Base-by-base conservation (phyloP, 2,329 filamentous ascomycete genomes). In the Akanthomyces lecanii region DNA sequence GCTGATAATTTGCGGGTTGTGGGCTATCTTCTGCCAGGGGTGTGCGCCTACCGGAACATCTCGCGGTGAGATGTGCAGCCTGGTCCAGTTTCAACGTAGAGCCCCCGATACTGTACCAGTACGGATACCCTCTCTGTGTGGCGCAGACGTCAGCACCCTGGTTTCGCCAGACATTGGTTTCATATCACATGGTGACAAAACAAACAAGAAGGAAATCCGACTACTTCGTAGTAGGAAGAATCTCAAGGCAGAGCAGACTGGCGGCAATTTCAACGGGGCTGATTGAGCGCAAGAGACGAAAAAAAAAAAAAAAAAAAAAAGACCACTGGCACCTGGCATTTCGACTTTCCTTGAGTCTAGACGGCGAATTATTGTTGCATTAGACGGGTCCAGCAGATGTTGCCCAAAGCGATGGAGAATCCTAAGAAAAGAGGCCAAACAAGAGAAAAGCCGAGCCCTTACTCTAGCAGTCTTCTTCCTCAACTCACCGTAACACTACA, bases 141-240 rank as follows among this genome's bases (percentile, higher is more conserved):
- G 56, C 56, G 56, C 45, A 40, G 56, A 12, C 45, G 44, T 38
- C n/a, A 28, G 12, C 45, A 30, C 44, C 23, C 40, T 33, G 12
- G 55, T 58, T 58, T 48, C 44, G 55, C 30, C 55, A 48, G 54
- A 44, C 30, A 23, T 36, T 5, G 55, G 56, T 59, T 59, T 59
- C 56, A 59, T 18, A 45, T 59, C 45, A 48, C 11, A 25, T 18
- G 11, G 14, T 58, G 33, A 25, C 28, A 40, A 55, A 55, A n/a
- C 10, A 42, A 42, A 59, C 8, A 30, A 59, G 40, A 59, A 51
- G 23, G 33, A 51, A 51, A 4, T 18, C 21, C 2, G 5, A 44
- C 25, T 4, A 18, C 10, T 18, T 30, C 28, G 28, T 30, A 30
- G 28, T 30, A 25, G 18, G 30, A 33, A 47, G 38, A 40, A 40